These are phyloP conservation scores for Dichotomocladium elegans DNA, from an alignment of 371 early-diverging fungal species.

Conservation along the genomic window DNA sequence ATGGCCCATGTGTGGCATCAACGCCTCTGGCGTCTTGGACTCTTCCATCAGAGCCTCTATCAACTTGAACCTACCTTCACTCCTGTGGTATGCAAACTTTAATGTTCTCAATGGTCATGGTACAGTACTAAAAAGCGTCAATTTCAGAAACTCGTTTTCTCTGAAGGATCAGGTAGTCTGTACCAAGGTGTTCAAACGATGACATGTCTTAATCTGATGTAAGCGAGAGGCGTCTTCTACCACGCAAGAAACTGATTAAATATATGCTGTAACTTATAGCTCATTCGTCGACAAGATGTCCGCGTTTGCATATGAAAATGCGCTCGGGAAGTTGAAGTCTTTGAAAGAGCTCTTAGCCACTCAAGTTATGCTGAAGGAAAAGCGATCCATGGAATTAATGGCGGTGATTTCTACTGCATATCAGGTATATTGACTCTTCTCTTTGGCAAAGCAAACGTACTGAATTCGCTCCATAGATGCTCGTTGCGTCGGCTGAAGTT, in stretches of 20 bases:
- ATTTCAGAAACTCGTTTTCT: background rate
- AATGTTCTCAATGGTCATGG: background rate
- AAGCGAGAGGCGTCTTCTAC: no score
- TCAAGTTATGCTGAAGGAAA: conserved; percentile 25
- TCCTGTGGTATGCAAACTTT: conserved; percentile 13
- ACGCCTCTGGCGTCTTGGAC: conserved; percentile 39
- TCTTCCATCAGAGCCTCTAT: conserved; percentile 24
- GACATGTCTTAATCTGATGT: conserved; percentile 54
- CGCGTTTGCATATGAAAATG: conserved; percentile 33
- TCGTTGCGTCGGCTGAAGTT: conserved; percentile 15
- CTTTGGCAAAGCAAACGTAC: background rate
- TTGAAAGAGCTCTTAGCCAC: conserved; percentile 25
- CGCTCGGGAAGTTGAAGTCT: conserved; percentile 22
- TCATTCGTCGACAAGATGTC: conserved; percentile 39
- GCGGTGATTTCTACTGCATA: conserved; percentile 27
- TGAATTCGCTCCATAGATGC: conserved; percentile 7
- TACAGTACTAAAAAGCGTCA: no score
- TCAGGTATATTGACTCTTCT: conserved; percentile 19
- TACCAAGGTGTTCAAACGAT: conserved; percentile 57
- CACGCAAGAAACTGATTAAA: no score
- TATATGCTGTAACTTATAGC: conserved; percentile 5
- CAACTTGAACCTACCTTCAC: conserved; percentile 18
- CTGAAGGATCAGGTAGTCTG: conserved; percentile 48
- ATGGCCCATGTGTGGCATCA: conserved; percentile 32
- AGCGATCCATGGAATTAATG: conserved; percentile 25